Percentiles rank a stretch among this genome's conserved stretches.
These are phyloP conservation scores for Fusarium scirpi DNA, from an alignment of 2,329 filamentous ascomycete genomes.

Conservation along the genomic window DNA sequence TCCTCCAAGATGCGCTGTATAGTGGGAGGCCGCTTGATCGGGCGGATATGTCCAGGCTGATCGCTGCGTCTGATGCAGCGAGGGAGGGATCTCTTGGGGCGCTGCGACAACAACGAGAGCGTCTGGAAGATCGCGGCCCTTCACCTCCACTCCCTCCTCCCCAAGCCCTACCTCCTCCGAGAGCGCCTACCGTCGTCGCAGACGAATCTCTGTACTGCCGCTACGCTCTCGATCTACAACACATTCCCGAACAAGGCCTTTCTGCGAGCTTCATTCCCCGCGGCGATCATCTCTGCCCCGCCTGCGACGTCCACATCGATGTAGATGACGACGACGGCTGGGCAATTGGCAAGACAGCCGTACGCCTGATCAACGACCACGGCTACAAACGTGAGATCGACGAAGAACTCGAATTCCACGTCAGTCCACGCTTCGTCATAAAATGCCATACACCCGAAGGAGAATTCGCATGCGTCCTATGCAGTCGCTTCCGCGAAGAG, in stretches of 20 bases:
- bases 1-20: slow-evolving; percentile 42
- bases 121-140: slow-evolving; percentile 22
- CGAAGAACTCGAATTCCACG: slow-evolving; percentile 41
- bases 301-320: slow-evolving; percentile 29
- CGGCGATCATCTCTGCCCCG: slow-evolving; percentile 35
- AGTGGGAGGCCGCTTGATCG: slow-evolving; percentile 39
- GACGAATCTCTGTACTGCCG: slow-evolving; percentile 39
- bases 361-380: slow-evolving; percentile 16
- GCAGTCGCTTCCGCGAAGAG: slow-evolving; percentile 35
- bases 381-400: slow-evolving; percentile 39
- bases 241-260: slow-evolving; percentile 24
- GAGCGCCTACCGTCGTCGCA: slow-evolving; percentile 14
- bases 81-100: slow-evolving; percentile 39
- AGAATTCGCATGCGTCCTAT: slow-evolving; percentile 42
- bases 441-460: slow-evolving; percentile 44
- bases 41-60: slow-evolving; percentile 40
- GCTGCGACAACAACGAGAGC: slow-evolving; percentile 39
- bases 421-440: slow-evolving; percentile 41
- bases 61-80: slow-evolving; percentile 43
- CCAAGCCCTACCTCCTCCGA: slow-evolving; percentile 2
- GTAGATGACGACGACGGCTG: slow-evolving; percentile 41
- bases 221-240: slow-evolving; percentile 43
- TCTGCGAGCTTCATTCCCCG: slow-evolving; percentile 33
- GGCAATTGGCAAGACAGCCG: slow-evolving; percentile 37
- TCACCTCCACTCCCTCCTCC: not conserved